Percentiles rank a stretch among this genome's conserved stretches.
Conservation (phyloP, 345 rosid genomes). For the Hevea brasiliensis region DNA sequence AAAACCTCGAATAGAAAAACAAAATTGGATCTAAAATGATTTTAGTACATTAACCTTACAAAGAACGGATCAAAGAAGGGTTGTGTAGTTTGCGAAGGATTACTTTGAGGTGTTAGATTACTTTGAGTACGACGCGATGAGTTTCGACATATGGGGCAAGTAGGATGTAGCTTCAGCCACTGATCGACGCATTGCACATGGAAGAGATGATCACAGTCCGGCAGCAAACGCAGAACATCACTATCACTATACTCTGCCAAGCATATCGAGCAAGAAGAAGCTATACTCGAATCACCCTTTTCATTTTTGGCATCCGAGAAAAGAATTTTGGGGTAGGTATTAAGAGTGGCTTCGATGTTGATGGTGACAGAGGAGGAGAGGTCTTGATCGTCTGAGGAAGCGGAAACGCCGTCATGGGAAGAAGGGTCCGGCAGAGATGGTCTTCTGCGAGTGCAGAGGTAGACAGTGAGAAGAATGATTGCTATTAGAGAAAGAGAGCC, state of each 20-base stretch:
- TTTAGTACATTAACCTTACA: too few species aligned
- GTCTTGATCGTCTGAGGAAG: not conserved
- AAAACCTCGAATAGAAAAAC: too few species aligned
- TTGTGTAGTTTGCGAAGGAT: too few species aligned
- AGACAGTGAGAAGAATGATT: conserved; percentile 2
- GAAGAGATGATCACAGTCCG: conserved; percentile 19
- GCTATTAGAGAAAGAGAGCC: conserved; percentile 1
- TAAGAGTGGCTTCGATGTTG: conserved; percentile 12
- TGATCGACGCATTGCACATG: conserved; percentile 23
- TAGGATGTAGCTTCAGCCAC: conserved; percentile 22
- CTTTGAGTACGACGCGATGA: too few species aligned
- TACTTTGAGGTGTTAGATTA: too few species aligned
- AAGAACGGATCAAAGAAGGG: too few species aligned
- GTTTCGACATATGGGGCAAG: conserved; percentile 30
- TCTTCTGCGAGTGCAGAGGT: conserved; percentile 6
- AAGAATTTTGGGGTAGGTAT: conserved; percentile 14
- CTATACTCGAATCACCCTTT: not conserved
- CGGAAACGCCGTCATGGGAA: not conserved
- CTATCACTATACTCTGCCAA: conserved; percentile 9
- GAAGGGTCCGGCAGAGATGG: too few species aligned
- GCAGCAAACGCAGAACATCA: conserved; percentile 19
- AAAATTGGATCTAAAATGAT: too few species aligned
- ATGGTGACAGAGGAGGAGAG: not conserved
- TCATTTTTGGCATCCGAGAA: conserved; percentile 16
- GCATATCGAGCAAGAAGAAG: conserved; percentile 21